Evolutionary conservation across 495 filamentous ascomycete species (phyloP).

Genomic region (Lasiosphaeria ovina): DNA sequence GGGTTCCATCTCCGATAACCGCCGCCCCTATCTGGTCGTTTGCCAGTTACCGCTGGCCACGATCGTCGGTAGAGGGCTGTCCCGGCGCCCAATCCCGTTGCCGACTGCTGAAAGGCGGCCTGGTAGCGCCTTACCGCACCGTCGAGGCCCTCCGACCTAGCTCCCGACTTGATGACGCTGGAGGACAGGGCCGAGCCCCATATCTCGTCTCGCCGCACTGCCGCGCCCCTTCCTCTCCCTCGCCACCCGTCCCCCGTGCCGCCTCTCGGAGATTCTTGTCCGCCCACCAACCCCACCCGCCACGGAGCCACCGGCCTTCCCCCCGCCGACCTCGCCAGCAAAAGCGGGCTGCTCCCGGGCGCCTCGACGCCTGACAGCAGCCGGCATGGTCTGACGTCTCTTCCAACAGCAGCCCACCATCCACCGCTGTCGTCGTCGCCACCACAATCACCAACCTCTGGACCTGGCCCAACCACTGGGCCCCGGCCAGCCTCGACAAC

Average conservation of each 20-base stretch:
- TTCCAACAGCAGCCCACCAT: constrained; percentile 1
- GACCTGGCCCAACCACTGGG: neutral
- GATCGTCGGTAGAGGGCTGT: constrained; percentile 9
- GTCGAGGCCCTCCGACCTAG: constrained; percentile 3
- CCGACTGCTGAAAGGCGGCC: neutral
- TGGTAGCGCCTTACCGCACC: neutral
- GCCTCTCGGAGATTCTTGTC: constrained; percentile 14
- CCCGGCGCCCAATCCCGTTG: neutral
- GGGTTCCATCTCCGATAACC: constrained; percentile 5
- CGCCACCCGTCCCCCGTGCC: constrained; percentile 9
- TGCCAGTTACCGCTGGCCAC: constrained; percentile 1
- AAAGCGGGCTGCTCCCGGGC: constrained; percentile 4
- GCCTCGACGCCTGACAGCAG: constrained; percentile 13
- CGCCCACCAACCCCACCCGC: constrained; percentile 15
- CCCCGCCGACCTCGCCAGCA: constrained; percentile 8
- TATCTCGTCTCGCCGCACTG: constrained; percentile 14
- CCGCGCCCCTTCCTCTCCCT: constrained; percentile 8
- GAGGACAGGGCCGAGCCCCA: constrained; percentile 14
- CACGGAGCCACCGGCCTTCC: neutral
- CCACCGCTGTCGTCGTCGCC: too few relatives aligned
- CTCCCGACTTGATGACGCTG: constrained; percentile 23
- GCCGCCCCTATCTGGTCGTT: constrained; percentile 11
- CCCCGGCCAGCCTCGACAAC: constrained; percentile 2
- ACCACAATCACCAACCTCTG: constrained; percentile 1
- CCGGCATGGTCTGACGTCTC: constrained; percentile 28